Base-by-base conservation (phyloP, 1,284 basidiomycete genomes). In the Heterobasidion occidentale region DNA sequence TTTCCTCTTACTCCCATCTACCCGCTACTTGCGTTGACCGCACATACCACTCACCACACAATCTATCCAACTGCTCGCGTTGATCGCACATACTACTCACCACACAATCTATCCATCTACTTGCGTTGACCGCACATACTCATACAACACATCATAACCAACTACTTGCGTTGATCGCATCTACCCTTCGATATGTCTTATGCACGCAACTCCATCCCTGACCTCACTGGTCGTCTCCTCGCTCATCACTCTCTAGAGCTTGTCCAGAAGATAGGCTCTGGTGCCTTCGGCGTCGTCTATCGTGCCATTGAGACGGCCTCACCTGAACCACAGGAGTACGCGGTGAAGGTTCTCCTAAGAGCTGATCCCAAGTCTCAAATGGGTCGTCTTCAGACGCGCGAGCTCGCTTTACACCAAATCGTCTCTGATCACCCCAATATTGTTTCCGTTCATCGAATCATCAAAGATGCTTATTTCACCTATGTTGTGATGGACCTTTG, bases 401-500 rank as follows among this genome's bases (percentile, higher is more conserved):
- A 72, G 57, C 56, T 64, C 17, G 54, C 58, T 33, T 51, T 75
- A 77, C 86, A 89, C 64, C 71, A 74, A 49, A 73, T 77, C 44
- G 83, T 84, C 17, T 77, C 77, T 9, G 69, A 70, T 36, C 81
- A 87, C 63, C 76, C 77, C 7, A 79, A 80, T 62, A 74, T 89
- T 59, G 78, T 86, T 59, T 74, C 77, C 7, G 67, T 88, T 36
- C 77, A 82, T 68, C 77, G 76, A 55, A 77, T 82, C 57, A 74
- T 86, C 59, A 77, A 81, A 54, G 73, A 72, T 11, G 71, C 75
- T 9, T 78, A 76, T 68, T 72, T 36, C 36, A 38, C 80, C 64
- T 88, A 79, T 68, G 76, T 86, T 60, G 74, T 88, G 58, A 73
- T 86, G 64, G 80, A 87, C 65, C 83, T 79, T 65, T 83, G 79